Base-by-base conservation (phyloP, 2,329 filamentous ascomycete species). In the Hymenoscyphus linearis region DNA sequence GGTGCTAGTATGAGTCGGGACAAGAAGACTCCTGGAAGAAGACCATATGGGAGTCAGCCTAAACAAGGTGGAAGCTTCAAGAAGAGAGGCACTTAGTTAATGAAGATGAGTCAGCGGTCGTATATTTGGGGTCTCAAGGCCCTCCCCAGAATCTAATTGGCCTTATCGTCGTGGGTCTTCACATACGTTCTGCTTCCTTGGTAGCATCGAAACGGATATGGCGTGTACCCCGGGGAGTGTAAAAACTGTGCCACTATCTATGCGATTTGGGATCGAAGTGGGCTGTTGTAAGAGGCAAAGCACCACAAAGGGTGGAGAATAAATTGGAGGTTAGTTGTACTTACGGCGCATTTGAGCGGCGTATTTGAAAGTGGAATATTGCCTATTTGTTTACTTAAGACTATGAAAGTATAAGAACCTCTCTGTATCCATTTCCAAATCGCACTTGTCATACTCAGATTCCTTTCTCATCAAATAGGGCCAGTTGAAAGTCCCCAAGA, bases 11-110 rank as follows among this genome's bases (percentile, higher is more conserved):
- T 95, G 85, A 82, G 84, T 70, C 80, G 86, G 67, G 86, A 88
- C 69, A 90, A 90, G 77, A 89, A 89, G 77, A 80, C 77, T 52
- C 81, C 83, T 56, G 85, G 84, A 44, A 79, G 90, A 68, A 80
- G 87, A 70, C 82, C 83, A 12, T 95, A 93, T 72, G 91, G 91
- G 55, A 91, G 88, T 70, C 90, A 96, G 77, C 89, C 89, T 36
- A 82, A 80, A 70, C 88, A 90, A 75, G 70, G 70, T 18, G 69
- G 69, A 2, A 71, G 65, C 53, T 73, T 72, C 54, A 73, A 72
- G 67, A 71, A 72, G 59, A 69, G 68, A 50, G 67, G 67, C 47
- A 65, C 64, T n/a, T 67, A 31, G 27, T 50, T 25, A 25, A 26
- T 50, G 44, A 25, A 22, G 44, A 50, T 25, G 13, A 50, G 22